Conservation (phyloP, 768 basidiomycete species). For the Boletus bicolor region DNA sequence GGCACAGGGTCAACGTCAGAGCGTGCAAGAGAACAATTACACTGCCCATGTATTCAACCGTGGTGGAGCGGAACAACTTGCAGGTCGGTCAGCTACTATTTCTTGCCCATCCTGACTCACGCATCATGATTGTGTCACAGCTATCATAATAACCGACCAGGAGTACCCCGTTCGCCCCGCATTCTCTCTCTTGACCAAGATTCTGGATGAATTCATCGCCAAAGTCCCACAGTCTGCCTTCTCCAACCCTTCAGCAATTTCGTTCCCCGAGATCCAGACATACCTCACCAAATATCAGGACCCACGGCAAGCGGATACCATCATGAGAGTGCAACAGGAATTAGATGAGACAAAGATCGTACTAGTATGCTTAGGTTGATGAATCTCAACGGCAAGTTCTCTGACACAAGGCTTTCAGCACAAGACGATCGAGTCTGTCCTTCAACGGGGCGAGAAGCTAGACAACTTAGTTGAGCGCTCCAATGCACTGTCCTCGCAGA, state of each 20-base stretch:
- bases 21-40: constrained; percentile 90
- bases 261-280: constrained; percentile 69
- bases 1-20: constrained; percentile 83
- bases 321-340: constrained; percentile 98
- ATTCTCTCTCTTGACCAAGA: constrained; percentile 89
- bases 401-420: constrained; percentile 52
- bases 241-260: constrained; percentile 61
- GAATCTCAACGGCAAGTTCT: neutral
- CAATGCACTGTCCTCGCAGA: constrained; percentile 80
- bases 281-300: constrained; percentile 95
- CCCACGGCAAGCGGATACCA: constrained; percentile 93
- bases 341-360: constrained; percentile 99
- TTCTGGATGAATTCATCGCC: constrained; percentile 87
- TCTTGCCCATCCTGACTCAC: neutral
- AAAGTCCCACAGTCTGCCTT: constrained; percentile 74
- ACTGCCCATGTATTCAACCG: constrained; percentile 92
- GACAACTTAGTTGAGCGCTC: constrained; percentile 95
- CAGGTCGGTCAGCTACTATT: constrained; percentile 50
- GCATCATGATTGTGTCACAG: constrained; percentile 38
- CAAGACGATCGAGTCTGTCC: constrained; percentile 97
- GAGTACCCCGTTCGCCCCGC: constrained; percentile 97
- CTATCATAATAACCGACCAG: constrained; percentile 88
- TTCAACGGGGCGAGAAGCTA: constrained; percentile 94
- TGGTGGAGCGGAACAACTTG: constrained; percentile 79
- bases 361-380: constrained; percentile 53